phyloP scores from a whole-genome alignment of 257 asterid genomes.

The Euphrasia confusa region DNA sequence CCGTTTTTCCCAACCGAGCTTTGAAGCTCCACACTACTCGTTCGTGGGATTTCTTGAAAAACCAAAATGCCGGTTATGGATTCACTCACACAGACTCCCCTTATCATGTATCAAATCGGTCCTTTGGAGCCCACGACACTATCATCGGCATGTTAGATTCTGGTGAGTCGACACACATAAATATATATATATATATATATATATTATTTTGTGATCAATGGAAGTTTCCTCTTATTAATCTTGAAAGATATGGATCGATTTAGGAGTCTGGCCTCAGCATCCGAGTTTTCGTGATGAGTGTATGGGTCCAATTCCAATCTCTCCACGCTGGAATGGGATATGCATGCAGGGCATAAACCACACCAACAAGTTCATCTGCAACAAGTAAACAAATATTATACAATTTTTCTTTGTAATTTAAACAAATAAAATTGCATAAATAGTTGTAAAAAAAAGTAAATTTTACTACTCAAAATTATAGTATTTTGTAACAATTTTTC shows the following conservation, averaged over 20 bases:
- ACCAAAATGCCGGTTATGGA: constrained; percentile 29
- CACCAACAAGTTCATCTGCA: constrained; percentile 47
- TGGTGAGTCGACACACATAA: constrained; percentile 30
- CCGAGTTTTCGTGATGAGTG: constrained; percentile 39
- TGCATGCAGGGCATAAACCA: constrained; percentile 57
- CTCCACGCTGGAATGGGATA: constrained; percentile 69
- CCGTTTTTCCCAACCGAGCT: constrained; percentile 72
- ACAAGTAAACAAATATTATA: constrained; percentile 33
- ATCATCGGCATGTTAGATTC: constrained; percentile 81
- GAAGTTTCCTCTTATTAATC: no score
- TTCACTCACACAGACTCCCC: constrained; percentile 13
- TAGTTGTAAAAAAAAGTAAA: no score
- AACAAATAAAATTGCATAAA: no score
- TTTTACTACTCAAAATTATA: no score
- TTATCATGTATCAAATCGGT: constrained; percentile 24
- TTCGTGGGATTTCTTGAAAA: constrained; percentile 84
- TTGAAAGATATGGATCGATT: neutral
- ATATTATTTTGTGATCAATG: neutral
- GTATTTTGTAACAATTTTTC: no score
- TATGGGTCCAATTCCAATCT: constrained; percentile 59
- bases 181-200: no score
- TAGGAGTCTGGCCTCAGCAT: constrained; percentile 93
- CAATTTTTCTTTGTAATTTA: no score
- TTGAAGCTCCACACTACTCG: constrained; percentile 80
- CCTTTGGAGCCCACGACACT: constrained; percentile 33